phyloP scores from a whole-genome alignment of 2,329 filamentous ascomycete genomes.

The Penicillium olsonii region DNA sequence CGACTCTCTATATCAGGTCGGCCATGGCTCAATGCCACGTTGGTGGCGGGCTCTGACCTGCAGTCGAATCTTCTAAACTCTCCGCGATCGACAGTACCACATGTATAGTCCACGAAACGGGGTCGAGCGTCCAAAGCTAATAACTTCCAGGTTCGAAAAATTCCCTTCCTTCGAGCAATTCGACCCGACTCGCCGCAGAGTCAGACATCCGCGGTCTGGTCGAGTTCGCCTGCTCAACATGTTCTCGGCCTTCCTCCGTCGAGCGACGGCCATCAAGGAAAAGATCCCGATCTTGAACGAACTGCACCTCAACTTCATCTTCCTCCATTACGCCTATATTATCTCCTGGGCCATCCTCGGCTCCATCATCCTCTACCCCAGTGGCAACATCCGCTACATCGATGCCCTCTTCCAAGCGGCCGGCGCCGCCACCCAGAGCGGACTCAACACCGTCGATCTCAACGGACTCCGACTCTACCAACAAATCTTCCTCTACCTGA shows the following conservation, averaged over 20 bases:
- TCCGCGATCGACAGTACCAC: constrained; percentile 21
- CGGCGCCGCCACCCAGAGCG: constrained; percentile 86
- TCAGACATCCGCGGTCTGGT: constrained; percentile 15
- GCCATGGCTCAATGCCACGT: constrained; percentile 21
- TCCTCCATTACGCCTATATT: constrained; percentile 70
- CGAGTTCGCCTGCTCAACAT: constrained; percentile 24
- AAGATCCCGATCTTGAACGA: constrained; percentile 40
- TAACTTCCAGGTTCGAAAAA: constrained; percentile 17
- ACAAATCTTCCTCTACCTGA: constrained; percentile 70
- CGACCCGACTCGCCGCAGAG: constrained; percentile 11
- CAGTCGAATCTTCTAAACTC: constrained; percentile 14
- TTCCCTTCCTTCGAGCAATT: constrained; percentile 17
- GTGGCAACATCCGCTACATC: constrained; percentile 69
- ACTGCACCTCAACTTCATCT: constrained; percentile 48
- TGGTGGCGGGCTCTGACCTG: constrained; percentile 16
- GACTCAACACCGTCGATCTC: constrained; percentile 75
- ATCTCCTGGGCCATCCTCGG: constrained; percentile 70
- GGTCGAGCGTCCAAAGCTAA: constrained; percentile 3
- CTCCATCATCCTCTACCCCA: constrained; percentile 74
- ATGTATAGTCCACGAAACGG: constrained; percentile 17
- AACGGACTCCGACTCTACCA: constrained; percentile 70
- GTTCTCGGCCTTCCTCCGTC: constrained; percentile 30
- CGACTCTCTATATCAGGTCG: constrained; percentile 2
- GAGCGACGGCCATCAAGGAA: constrained; percentile 28
- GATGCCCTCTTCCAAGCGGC: constrained; percentile 88